Percentiles rank a stretch among this genome's conserved stretches.
phyloP scores from a whole-genome alignment of 768 basidiomycete genomes.

The Dentipellis fragilis region DNA sequence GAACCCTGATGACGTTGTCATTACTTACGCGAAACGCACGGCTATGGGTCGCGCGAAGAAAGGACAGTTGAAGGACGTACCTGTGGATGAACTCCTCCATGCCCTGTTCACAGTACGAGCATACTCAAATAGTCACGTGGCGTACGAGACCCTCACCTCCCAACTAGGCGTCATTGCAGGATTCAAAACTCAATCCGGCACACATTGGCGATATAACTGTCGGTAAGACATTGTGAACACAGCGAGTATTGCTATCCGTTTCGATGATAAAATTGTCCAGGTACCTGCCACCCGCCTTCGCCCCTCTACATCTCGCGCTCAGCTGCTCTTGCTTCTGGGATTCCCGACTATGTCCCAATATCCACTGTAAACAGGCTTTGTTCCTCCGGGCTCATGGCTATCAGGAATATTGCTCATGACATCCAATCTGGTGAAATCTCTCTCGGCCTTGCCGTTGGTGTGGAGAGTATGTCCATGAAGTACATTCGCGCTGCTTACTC shows the following conservation, averaged over 20 bases:
- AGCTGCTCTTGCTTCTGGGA: slow-evolving; percentile 80
- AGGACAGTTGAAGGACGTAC: slow-evolving; percentile 82
- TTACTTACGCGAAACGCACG: slow-evolving; percentile 85
- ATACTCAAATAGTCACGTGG: background rate
- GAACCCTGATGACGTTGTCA: slow-evolving; percentile 77
- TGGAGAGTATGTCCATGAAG: slow-evolving; percentile 81
- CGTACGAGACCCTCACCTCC: background rate
- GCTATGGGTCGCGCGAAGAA: slow-evolving; percentile 83
- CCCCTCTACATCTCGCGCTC: slow-evolving; percentile 78
- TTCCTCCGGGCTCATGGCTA: slow-evolving; percentile 90
- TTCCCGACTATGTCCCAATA: slow-evolving; percentile 80
- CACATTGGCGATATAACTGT: slow-evolving; percentile 80
- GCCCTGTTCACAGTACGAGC: slow-evolving; percentile 65
- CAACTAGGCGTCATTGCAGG: slow-evolving; percentile 51
- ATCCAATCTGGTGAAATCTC: slow-evolving; percentile 78
- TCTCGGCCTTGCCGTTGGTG: slow-evolving; percentile 77
- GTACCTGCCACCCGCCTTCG: slow-evolving; percentile 76
- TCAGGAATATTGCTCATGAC: slow-evolving; percentile 80
- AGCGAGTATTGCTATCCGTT: background rate
- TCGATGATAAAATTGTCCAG: slow-evolving; percentile 24
- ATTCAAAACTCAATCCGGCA: slow-evolving; percentile 56
- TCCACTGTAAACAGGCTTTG: slow-evolving; percentile 90
- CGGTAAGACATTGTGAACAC: slow-evolving; percentile 33
- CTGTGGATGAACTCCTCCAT: slow-evolving; percentile 79
- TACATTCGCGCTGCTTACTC: slow-evolving; percentile 24